These are phyloP conservation scores for Pseudocercospora crystallina DNA, from an alignment of 2,329 filamentous ascomycete genomes.

Conservation along the genomic window DNA sequence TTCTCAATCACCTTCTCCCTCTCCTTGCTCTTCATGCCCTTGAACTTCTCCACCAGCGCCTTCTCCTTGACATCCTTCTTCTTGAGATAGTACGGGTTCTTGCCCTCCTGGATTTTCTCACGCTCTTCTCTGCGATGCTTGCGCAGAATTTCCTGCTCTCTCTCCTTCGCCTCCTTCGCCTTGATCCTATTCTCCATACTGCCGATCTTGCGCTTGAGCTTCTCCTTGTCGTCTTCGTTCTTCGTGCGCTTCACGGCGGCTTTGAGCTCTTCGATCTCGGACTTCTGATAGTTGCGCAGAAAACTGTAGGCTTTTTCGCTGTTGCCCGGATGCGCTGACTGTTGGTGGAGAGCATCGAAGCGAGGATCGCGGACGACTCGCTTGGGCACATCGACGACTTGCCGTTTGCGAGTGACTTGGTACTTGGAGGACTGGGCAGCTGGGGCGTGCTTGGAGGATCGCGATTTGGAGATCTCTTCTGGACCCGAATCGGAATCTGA, in stretches of 20 bases:
- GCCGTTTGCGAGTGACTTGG: slow-evolving; percentile 77
- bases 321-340: slow-evolving; percentile 42
- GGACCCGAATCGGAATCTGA: slow-evolving; percentile 39
- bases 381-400: slow-evolving; percentile 64
- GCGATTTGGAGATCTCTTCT: slow-evolving; percentile 43
- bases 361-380: slow-evolving; percentile 73
- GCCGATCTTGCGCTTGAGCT: slow-evolving; percentile 69
- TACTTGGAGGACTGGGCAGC: slow-evolving; percentile 78
- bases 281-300: slow-evolving; percentile 77
- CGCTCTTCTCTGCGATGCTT: slow-evolving; percentile 82
- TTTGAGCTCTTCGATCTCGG: slow-evolving; percentile 77
- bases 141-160: slow-evolving; percentile 66
- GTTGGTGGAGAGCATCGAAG: slow-evolving; percentile 69
- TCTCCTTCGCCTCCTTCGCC: slow-evolving; percentile 67
- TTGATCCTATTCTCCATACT: slow-evolving; percentile 78
- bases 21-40: slow-evolving; percentile 80
- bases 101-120: slow-evolving; percentile 80
- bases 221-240: slow-evolving; percentile 64
- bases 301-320: slow-evolving; percentile 79
- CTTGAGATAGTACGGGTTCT: slow-evolving; percentile 92
- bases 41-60: slow-evolving; percentile 74
- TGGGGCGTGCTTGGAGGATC: slow-evolving; percentile 84
- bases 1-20: slow-evolving; percentile 82
- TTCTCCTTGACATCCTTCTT: slow-evolving; percentile 84
- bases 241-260: slow-evolving; percentile 66